Base-by-base conservation (phyloP, 2,329 filamentous ascomycete genomes). In the Hypomyces rosellus region DNA sequence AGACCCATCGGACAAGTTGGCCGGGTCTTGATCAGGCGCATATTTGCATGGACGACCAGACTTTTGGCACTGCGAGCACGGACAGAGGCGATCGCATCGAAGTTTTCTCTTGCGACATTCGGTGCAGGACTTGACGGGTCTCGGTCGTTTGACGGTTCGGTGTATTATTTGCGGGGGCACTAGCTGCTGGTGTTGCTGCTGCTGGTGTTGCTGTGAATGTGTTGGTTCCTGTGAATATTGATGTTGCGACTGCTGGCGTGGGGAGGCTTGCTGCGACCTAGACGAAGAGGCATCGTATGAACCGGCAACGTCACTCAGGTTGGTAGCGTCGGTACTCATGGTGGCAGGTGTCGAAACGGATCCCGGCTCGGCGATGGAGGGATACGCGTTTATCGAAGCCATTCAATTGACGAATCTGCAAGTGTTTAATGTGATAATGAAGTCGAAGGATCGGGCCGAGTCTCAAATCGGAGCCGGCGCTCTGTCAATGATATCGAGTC, bases 21-120 rank as follows among this genome's bases (percentile, higher is more conserved):
- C 68, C 8, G 65, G 67, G 48, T 76, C 74, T 33, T 75, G 71
- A 50, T 77, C 74, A 16, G 74, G 69, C 20, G 75, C 68, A 56
- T 81, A 81, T 56, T 69, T 75, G 65, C 78, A 81, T 37, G 64
- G 59, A 34, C 77, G 75, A 55, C 71, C 73, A n/a, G 76, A 77
- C 61, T 78, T 80, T 46, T 77, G 75, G 59, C 79, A 82, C 60
- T 81, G 78, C 5, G 75, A 76, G 57, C 79, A 82, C 4, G 77
- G 77, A 40, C 71, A 68, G n/a, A 73, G 67, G 41, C 79, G 72
- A 61, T 82, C 77, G 63, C 79, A 82, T 52, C 73, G 71, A 5
- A 80, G 65, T 61, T 80, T 82, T 57, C 79, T 72, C 61, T 80
- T 80, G 49, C 79, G 71, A 57, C 79, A 80, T 57, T 78, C 75